A percentile compares a stretch with the other conserved stretches of the same genome.
phyloP scores from a whole-genome alignment of 345 rosid genomes.

The Corymbia maculata region DNA sequence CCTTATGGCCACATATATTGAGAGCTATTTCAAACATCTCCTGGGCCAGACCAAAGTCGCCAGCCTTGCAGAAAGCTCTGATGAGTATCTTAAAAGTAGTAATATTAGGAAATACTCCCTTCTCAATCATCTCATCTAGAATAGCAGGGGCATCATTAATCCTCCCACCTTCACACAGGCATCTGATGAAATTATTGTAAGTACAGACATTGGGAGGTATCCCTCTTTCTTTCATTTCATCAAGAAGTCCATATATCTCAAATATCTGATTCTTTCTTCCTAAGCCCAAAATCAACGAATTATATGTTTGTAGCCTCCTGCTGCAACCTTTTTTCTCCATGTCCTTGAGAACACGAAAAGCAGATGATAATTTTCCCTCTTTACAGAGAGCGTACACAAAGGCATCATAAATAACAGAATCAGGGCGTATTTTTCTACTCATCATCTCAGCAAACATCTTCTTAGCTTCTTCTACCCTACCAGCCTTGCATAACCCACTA shows the following conservation, averaged over 20 bases:
- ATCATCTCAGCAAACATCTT: conserved; percentile 69
- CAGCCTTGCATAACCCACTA: conserved; percentile 69
- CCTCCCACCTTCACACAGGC: conserved; percentile 75
- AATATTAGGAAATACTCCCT: conserved; percentile 61
- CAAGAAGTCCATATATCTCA: conserved; percentile 84
- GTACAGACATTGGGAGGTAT: conserved; percentile 72
- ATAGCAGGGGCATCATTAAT: conserved; percentile 66
- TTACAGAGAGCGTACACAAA: conserved; percentile 75
- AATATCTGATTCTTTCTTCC: conserved; percentile 75
- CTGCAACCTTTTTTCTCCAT: conserved; percentile 89
- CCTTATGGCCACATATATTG: conserved; percentile 74
- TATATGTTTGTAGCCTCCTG: conserved; percentile 76
- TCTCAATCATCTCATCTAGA: conserved; percentile 81
- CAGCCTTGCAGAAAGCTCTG: conserved; percentile 63
- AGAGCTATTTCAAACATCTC: conserved; percentile 79
- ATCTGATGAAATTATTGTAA: conserved; percentile 63
- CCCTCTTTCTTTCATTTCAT: conserved; percentile 94
- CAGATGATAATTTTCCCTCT: conserved; percentile 84
- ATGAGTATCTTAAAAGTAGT: conserved; percentile 62
- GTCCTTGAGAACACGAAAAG: conserved; percentile 90
- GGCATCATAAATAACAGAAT: conserved; percentile 57
- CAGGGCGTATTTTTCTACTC: conserved; percentile 65
- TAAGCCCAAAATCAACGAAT: conserved; percentile 72
- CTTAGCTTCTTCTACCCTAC: conserved; percentile 80
- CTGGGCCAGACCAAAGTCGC: conserved; percentile 50